A percentile compares a stretch with the other conserved stretches of the same genome.
These are phyloP conservation scores for Effrenium voratum DNA, from an alignment of 73 alveolate species.

Conservation along the genomic window DNA sequence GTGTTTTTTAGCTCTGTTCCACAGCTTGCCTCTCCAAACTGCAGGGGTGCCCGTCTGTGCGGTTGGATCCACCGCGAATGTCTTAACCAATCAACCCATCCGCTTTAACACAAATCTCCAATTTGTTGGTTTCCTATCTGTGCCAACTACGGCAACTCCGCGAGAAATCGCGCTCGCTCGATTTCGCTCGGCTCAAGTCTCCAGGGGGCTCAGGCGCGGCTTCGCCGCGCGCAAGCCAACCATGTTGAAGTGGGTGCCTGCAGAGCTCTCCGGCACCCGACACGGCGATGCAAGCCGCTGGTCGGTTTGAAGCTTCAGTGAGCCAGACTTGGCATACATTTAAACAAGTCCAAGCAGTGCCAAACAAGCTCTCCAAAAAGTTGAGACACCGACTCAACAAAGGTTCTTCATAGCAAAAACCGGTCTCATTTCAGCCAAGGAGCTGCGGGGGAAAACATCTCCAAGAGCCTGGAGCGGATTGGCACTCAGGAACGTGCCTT, in stretches of 20 bases:
- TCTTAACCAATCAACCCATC: too few relatives aligned
- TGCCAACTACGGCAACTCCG: too few relatives aligned
- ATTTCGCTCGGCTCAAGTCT: too few relatives aligned
- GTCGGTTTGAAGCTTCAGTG: background rate
- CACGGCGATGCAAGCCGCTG: background rate
- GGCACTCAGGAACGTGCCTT: too few relatives aligned
- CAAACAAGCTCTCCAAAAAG: background rate
- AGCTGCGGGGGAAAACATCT: conserved; percentile 15
- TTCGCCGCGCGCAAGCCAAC: conserved; percentile 34
- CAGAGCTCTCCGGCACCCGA: background rate
- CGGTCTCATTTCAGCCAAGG: background rate
- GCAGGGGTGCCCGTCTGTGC: too few relatives aligned
- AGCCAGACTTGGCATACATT: background rate
- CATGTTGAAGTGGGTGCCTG: conserved; percentile 30
- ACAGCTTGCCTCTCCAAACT: too few relatives aligned
- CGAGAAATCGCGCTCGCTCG: too few relatives aligned
- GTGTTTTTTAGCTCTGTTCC: too few relatives aligned
- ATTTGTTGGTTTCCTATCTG: too few relatives aligned
- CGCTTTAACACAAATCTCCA: too few relatives aligned
- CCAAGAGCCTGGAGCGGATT: conserved; percentile 23
- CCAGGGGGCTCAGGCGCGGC: conserved; percentile 21
- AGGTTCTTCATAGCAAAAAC: background rate
- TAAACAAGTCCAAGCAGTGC: background rate
- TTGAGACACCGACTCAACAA: background rate
- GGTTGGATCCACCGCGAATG: too few relatives aligned